Conservation (phyloP, 2,329 filamentous ascomycete species). For the Teratosphaeria zuluensis region DNA sequence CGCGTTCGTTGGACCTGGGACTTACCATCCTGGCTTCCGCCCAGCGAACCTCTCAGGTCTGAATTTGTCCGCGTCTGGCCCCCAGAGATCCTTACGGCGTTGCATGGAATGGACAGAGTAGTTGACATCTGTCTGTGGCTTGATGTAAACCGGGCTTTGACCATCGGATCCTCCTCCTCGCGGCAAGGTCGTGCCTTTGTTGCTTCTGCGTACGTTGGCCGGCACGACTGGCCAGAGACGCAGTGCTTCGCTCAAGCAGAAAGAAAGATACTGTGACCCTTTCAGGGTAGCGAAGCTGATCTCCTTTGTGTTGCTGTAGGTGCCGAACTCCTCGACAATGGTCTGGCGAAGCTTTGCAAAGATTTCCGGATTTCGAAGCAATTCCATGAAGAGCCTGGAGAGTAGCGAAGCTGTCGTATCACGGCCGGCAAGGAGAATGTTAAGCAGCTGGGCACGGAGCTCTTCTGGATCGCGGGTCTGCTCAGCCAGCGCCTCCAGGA, state of each 20-base stretch:
- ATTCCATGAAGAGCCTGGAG: slow-evolving; percentile 46
- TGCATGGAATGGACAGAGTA: slow-evolving; percentile 29
- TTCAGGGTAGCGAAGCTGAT: slow-evolving; percentile 55
- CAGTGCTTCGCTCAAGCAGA: slow-evolving; percentile 45
- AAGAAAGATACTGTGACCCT: slow-evolving; percentile 53
- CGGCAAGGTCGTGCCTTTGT: slow-evolving; percentile 65
- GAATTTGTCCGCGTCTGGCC: slow-evolving; percentile 31
- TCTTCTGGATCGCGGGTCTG: slow-evolving; percentile 35
- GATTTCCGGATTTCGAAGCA: slow-evolving; percentile 40
- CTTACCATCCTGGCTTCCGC: slow-evolving; percentile 18
- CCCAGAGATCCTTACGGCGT: slow-evolving; percentile 28
- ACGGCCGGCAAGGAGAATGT: slow-evolving; percentile 60
- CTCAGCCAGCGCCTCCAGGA: slow-evolving; percentile 37
- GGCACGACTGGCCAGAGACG: slow-evolving; percentile 72
- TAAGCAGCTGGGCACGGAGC: slow-evolving; percentile 37
- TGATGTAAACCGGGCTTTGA: slow-evolving; percentile 45
- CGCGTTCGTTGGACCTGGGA: background rate
- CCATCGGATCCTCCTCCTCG: slow-evolving; percentile 47
- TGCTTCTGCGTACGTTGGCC: slow-evolving; percentile 61
- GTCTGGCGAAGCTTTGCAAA: slow-evolving; percentile 42
- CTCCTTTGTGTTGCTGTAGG: slow-evolving; percentile 31
- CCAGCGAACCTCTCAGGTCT: slow-evolving; percentile 27
- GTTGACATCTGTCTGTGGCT: slow-evolving; percentile 21
- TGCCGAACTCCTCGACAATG: slow-evolving; percentile 39
- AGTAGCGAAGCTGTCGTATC: slow-evolving; percentile 48